phyloP scores from a whole-genome alignment of 2,329 filamentous ascomycete genomes.

The Pyrenochaeta sp. region DNA sequence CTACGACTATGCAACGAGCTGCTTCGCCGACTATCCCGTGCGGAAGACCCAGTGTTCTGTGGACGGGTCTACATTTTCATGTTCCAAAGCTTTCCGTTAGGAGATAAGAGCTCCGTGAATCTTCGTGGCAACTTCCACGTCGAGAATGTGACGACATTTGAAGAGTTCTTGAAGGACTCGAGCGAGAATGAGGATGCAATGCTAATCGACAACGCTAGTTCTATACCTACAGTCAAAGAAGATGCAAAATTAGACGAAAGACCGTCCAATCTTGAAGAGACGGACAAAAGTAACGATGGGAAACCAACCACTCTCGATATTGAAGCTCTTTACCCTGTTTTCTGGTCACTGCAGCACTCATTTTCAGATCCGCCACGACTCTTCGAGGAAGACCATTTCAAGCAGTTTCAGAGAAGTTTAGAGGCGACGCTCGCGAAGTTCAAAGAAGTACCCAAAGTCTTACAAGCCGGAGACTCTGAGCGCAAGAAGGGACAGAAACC shows the following conservation, averaged over 20 bases:
- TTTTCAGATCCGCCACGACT: conserved; percentile 90
- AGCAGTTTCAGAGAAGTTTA: conserved; percentile 69
- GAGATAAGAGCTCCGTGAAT: conserved; percentile 97
- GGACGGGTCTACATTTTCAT: conserved; percentile 98
- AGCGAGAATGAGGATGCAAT: conserved; percentile 62
- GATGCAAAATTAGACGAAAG: conserved; percentile 48
- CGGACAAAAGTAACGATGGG: conserved; percentile 60
- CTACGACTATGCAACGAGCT: conserved; percentile 96
- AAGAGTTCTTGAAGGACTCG: conserved; percentile 61
- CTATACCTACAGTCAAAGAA: conserved; percentile 35
- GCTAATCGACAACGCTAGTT: conserved; percentile 68
- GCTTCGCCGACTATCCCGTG: conserved; percentile 89
- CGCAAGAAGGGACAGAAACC: conserved; percentile 62
- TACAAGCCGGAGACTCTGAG: conserved; percentile 76
- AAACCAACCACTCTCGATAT: conserved; percentile 63
- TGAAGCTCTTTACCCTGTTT: conserved; percentile 83
- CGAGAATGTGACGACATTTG: conserved; percentile 90
- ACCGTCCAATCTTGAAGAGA: conserved; percentile 51
- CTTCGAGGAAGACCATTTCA: conserved; percentile 76
- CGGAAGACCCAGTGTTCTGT: conserved; percentile 96
- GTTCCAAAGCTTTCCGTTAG: conserved; percentile 96
- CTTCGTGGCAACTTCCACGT: conserved; percentile 93
- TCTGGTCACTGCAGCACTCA: conserved; percentile 91
- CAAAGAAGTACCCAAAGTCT: conserved; percentile 71
- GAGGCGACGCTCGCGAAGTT: conserved; percentile 76